Evolutionary conservation across 2,329 filamentous ascomycete species (phyloP).

Genomic region (Colletotrichum echinochloae): DNA sequence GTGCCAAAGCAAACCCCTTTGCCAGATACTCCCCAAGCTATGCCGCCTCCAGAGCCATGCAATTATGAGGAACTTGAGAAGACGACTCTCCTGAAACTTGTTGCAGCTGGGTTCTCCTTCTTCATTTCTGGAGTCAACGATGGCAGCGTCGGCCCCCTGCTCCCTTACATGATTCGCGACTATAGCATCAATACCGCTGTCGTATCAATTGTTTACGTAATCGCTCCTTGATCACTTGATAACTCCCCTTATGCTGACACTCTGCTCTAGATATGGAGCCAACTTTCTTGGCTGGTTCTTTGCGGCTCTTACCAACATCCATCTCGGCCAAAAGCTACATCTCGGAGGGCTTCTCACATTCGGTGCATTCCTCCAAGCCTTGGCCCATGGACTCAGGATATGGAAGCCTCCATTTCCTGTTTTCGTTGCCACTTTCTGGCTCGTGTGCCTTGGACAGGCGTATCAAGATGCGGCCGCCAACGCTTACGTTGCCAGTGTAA

Average conservation of each 20-base stretch:
- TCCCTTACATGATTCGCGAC: slow-evolving; percentile 71
- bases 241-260: background rate
- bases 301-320: slow-evolving; percentile 67
- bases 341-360: slow-evolving; percentile 68
- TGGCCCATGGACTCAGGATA: slow-evolving; percentile 64
- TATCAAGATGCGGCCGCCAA: slow-evolving; percentile 75
- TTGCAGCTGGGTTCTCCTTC: slow-evolving; percentile 70
- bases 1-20: background rate
- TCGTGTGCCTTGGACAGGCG: slow-evolving; percentile 70
- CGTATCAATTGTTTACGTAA: slow-evolving; percentile 61
- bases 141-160: slow-evolving; percentile 71
- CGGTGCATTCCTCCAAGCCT: slow-evolving; percentile 66
- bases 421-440: slow-evolving; percentile 68
- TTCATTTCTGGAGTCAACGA: slow-evolving; percentile 75
- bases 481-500: slow-evolving; percentile 66
- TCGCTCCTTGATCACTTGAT: too few relatives aligned
- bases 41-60: background rate
- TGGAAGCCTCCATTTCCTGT: slow-evolving; percentile 69
- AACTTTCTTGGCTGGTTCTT: slow-evolving; percentile 71
- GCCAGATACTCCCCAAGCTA: background rate
- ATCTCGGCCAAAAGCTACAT: slow-evolving; percentile 63
- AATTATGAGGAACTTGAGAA: slow-evolving; percentile 42
- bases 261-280: slow-evolving; percentile 59
- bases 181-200: slow-evolving; percentile 66
- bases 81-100: slow-evolving; percentile 58